These are phyloP conservation scores for Penicillium psychrosexuale DNA, from an alignment of 2,329 filamentous ascomycete species.

Conservation along the genomic window DNA sequence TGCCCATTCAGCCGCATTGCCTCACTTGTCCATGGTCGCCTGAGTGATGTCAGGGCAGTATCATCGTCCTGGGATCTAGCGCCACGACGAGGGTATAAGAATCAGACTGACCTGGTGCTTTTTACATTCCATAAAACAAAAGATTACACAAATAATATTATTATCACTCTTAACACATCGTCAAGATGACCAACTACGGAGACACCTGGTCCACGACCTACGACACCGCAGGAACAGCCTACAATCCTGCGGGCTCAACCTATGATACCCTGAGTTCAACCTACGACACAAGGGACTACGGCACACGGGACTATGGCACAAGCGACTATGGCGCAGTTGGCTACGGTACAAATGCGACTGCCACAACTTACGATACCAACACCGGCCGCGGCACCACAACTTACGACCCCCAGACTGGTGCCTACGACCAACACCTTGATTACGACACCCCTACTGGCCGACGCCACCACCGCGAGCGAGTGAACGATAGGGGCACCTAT, in stretches of 20 bases:
- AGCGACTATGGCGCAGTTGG: conserved; percentile 5
- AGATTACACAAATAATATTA: not conserved
- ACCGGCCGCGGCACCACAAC: conserved; percentile 27
- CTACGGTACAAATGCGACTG: conserved; percentile 15
- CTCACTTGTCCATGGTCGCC: conserved; percentile 2
- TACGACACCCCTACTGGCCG: conserved; percentile 26
- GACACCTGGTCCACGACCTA: conserved; percentile 16
- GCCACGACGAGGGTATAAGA: conserved; percentile 22
- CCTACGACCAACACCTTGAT: conserved; percentile 37
- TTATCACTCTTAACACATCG: not conserved
- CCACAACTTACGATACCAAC: conserved; percentile 22
- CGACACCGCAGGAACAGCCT: conserved; percentile 26
- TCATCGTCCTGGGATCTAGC: conserved; percentile 12
- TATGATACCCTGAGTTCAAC: conserved; percentile 11
- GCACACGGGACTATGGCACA: conserved; percentile 13
- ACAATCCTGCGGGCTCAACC: conserved; percentile 22
- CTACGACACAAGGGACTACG: conserved; percentile 17
- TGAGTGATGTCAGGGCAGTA: conserved; percentile 20
- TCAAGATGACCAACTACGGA: conserved; percentile 22
- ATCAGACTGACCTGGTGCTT: not conserved
- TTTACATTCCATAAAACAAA: not conserved
- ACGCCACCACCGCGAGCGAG: conserved; percentile 33
- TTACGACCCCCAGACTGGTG: conserved; percentile 26
- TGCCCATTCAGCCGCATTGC: conserved; percentile 5
- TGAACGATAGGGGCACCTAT: conserved; percentile 30